A percentile compares a stretch with the other conserved stretches of the same genome.
Conservation (phyloP, 2,329 filamentous ascomycete genomes). For the Aotearoamyces nothofagi region DNA sequence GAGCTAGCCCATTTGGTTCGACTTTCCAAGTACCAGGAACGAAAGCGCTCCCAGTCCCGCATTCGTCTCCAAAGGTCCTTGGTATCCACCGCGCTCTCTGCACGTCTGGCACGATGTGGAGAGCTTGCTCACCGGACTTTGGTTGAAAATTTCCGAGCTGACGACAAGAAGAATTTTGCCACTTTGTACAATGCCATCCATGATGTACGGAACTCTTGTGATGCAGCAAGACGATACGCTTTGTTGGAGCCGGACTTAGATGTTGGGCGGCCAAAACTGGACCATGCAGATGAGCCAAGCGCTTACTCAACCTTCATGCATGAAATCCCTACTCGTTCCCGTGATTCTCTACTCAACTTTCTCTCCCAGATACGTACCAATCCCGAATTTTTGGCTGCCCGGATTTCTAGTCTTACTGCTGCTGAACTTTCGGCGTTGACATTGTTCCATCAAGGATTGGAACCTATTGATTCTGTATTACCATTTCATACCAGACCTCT, state of each 20-base stretch:
- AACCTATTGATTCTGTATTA: constrained; percentile 71
- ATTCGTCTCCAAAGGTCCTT: constrained; percentile 60
- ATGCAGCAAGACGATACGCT: constrained; percentile 55
- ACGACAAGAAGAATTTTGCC: constrained; percentile 66
- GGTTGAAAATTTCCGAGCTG: constrained; percentile 62
- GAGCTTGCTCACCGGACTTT: constrained; percentile 62
- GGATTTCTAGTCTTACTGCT: constrained; percentile 60
- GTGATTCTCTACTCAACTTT: constrained; percentile 65
- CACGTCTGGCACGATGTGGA: constrained; percentile 59
- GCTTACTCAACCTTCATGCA: constrained; percentile 44
- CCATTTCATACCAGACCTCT: constrained; percentile 44
- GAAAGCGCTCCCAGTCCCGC: constrained; percentile 59
- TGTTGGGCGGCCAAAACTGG: constrained; percentile 20
- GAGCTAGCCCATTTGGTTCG: constrained; percentile 68
- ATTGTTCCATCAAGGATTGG: constrained; percentile 62
- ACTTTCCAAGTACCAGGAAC: constrained; percentile 67
- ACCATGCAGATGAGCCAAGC: constrained; percentile 23
- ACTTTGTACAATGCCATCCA: constrained; percentile 63
- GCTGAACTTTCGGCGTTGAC: constrained; percentile 66
- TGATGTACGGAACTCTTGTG: constrained; percentile 64
- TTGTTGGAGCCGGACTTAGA: constrained; percentile 61
- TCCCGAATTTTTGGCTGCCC: constrained; percentile 72
- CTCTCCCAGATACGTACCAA: constrained; percentile 72
- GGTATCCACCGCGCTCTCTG: constrained; percentile 59
- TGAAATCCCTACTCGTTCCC: constrained; percentile 60